These are phyloP conservation scores for Arthrobotrys iridis DNA, from an alignment of 2,329 filamentous ascomycete genomes.

Conservation along the genomic window DNA sequence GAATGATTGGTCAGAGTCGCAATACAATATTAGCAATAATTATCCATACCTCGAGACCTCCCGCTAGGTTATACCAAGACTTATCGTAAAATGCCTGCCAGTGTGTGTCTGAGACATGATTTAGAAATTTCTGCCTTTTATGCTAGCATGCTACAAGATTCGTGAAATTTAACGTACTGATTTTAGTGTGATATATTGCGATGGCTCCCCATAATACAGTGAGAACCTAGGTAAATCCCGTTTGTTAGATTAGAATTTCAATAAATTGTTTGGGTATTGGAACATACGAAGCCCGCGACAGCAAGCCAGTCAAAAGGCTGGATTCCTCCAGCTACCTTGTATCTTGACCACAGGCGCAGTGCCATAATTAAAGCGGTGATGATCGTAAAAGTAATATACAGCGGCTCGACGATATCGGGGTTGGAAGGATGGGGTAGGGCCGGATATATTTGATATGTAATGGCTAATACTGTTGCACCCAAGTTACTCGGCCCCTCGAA, in stretches of 20 bases:
- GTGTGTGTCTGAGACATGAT: background rate
- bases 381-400: conserved; percentile 32
- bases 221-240: conserved; percentile 8
- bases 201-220: conserved; percentile 29
- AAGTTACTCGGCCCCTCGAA: conserved; percentile 17
- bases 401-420: conserved; percentile 14
- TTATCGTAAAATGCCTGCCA: conserved; percentile 32
- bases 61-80: conserved; percentile 12
- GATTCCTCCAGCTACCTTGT: conserved; percentile 44
- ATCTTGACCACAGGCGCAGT: conserved; percentile 46
- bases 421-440: conserved; percentile 24
- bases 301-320: conserved; percentile 44
- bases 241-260: background rate
- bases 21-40: background rate
- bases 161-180: conserved; percentile 35
- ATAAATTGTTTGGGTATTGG: background rate
- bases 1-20: background rate
- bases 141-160: too few species aligned
- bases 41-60: background rate
- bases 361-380: conserved; percentile 38
- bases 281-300: conserved; percentile 37
- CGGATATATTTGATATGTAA: background rate
- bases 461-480: background rate
- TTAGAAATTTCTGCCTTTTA: background rate
- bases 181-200: conserved; percentile 18